Evolutionary conservation across 108 stramenopile genomes (phyloP).

Genomic region (Skeletonema menzelii): DNA sequence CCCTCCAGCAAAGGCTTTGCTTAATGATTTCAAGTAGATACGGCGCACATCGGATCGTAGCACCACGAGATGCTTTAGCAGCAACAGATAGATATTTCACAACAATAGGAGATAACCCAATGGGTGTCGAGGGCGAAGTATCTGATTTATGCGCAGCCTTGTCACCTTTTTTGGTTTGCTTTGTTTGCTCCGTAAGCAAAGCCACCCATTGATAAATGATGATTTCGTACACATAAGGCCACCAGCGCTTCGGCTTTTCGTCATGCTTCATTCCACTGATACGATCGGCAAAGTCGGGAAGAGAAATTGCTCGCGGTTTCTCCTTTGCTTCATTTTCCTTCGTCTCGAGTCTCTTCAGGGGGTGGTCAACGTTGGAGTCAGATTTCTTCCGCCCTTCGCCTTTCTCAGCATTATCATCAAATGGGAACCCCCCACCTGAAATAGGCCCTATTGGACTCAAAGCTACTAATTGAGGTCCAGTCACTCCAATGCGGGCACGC

Average conservation of each 20-base stretch:
- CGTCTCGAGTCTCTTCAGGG: conserved; percentile 20
- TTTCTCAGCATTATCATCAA: conserved; percentile 20
- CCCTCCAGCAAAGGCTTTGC: conserved; percentile 77
- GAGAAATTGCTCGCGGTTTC: conserved; percentile 7
- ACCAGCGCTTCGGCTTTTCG: conserved; percentile 63
- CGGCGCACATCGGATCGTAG: conserved; percentile 82
- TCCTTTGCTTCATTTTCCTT: background rate
- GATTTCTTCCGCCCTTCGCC: background rate
- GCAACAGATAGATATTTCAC: conserved; percentile 60
- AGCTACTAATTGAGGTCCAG: conserved; percentile 2
- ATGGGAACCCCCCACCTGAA: conserved; percentile 1
- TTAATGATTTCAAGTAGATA: conserved; percentile 87
- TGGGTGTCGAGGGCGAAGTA: conserved; percentile 3
- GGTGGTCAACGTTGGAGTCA: conserved; percentile 18
- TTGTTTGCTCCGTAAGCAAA: conserved; percentile 72
- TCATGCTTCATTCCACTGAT: conserved; percentile 53
- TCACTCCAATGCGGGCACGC: conserved; percentile 13
- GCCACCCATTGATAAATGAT: conserved; percentile 87
- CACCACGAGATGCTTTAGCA: conserved; percentile 66
- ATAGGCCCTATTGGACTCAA: conserved; percentile 19
- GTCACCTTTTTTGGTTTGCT: conserved; percentile 56
- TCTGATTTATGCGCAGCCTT: conserved; percentile 14
- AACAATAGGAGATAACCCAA: conserved; percentile 38
- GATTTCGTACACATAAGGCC: conserved; percentile 87
- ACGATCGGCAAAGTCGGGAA: conserved; percentile 78